A percentile compares a stretch with the other conserved stretches of the same genome.
Evolutionary conservation across 2,329 filamentous ascomycete genomes (phyloP).

Genomic region (Colletotrichum sp.): DNA sequence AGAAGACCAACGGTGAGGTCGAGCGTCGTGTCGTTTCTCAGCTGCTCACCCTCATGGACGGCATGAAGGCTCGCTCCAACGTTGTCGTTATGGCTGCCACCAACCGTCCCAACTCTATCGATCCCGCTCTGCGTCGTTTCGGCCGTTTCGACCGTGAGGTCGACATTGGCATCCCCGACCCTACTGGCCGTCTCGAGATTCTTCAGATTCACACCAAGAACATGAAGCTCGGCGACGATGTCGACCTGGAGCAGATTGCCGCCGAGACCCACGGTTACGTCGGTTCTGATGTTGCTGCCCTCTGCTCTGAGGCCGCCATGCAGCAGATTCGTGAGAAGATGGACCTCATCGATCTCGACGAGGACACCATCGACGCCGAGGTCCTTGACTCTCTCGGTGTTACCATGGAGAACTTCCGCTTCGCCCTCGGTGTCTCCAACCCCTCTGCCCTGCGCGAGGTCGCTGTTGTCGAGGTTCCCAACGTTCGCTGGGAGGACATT

Average conservation of each 20-base stretch:
- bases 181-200: slow-evolving; percentile 97
- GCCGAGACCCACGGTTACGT: slow-evolving; percentile 99
- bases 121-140: slow-evolving; percentile 95
- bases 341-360: slow-evolving; percentile 98
- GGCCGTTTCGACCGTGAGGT: slow-evolving; percentile 99
- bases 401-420: slow-evolving; percentile 99
- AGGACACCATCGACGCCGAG: slow-evolving; percentile 98
- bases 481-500: slow-evolving; percentile 99
- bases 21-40: slow-evolving; percentile 98
- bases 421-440: slow-evolving; percentile 97
- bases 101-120: slow-evolving; percentile 98
- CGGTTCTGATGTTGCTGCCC: slow-evolving; percentile 95
- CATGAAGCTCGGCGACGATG: slow-evolving; percentile 98
- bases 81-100: slow-evolving; percentile 99
- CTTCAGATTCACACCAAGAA: slow-evolving; percentile 99
- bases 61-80: slow-evolving; percentile 99
- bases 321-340: slow-evolving; percentile 99
- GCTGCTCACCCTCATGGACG: slow-evolving; percentile 95
- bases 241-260: slow-evolving; percentile 95
- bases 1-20: slow-evolving; percentile 99
- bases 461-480: slow-evolving; percentile 98
- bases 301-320: slow-evolving; percentile 99
- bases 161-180: slow-evolving; percentile 97
- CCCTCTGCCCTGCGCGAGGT: slow-evolving; percentile 98
- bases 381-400: slow-evolving; percentile 97